Conservation (phyloP, 2,329 filamentous ascomycete genomes). For the Colletotrichum chlorophyti region DNA sequence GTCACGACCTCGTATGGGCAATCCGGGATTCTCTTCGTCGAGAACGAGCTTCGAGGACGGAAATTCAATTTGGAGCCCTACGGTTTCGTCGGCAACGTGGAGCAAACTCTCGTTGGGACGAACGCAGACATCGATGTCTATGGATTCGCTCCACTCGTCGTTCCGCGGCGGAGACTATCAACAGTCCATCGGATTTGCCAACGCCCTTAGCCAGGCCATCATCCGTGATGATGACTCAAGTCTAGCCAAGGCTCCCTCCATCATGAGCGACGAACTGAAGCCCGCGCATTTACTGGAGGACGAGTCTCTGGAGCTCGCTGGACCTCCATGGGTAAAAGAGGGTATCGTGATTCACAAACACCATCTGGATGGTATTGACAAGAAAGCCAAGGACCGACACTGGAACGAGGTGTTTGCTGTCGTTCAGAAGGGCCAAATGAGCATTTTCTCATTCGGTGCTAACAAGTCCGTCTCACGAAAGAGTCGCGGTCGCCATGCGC, state of each 20-base stretch:
- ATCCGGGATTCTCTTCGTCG: conserved; percentile 86
- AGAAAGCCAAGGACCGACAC: conserved; percentile 90
- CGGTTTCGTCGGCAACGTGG: conserved; percentile 88
- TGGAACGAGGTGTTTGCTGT: conserved; percentile 97
- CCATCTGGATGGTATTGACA: conserved; percentile 88
- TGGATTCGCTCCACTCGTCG: conserved; percentile 85
- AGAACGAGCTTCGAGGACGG: conserved; percentile 93
- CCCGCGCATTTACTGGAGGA: conserved; percentile 81
- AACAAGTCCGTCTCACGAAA: conserved; percentile 78
- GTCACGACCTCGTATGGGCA: conserved; percentile 76
- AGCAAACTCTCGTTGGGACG: conserved; percentile 92
- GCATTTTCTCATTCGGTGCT: conserved; percentile 90
- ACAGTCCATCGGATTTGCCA: conserved; percentile 96
- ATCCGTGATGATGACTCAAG: conserved; percentile 82
- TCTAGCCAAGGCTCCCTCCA: conserved; percentile 52
- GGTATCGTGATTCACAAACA: conserved; percentile 96
- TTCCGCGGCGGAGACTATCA: conserved; percentile 84
- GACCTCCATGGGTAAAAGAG: conserved; percentile 98
- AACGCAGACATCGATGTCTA: conserved; percentile 88
- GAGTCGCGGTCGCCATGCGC: conserved; percentile 56
- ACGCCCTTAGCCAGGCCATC: conserved; percentile 94
- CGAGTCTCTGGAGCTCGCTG: conserved; percentile 87
- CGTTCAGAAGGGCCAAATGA: conserved; percentile 92
- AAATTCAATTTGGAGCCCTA: conserved; percentile 88
- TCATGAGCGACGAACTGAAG: conserved; percentile 66